A percentile compares a stretch with the other conserved stretches of the same genome.
Evolutionary conservation across 306 rosid species (phyloP).

Genomic region (Adenanthera pavonina): DNA sequence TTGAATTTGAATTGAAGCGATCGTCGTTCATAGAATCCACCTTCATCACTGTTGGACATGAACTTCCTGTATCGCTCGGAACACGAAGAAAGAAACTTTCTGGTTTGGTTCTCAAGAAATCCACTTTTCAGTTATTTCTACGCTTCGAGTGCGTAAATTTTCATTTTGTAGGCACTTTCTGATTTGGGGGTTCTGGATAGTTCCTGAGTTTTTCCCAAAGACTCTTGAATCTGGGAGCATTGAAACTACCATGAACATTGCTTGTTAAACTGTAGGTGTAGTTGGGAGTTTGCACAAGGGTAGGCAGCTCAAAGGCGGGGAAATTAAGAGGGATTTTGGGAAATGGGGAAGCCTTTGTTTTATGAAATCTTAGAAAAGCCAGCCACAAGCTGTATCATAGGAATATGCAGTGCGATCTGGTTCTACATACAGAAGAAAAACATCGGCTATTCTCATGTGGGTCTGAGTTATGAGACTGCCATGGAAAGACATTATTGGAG

Average conservation of each 20-base stretch:
- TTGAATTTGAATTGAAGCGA: constrained; percentile 30
- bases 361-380: constrained; percentile 94
- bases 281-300: constrained; percentile 27
- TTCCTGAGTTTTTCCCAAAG: constrained; percentile 36
- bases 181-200: constrained; percentile 35
- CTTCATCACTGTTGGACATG: constrained; percentile 34
- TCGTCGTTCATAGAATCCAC: constrained; percentile 15
- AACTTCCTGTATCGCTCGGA: constrained; percentile 10
- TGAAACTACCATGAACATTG: constrained; percentile 26
- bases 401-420: constrained; percentile 88
- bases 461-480: constrained; percentile 90
- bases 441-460: constrained; percentile 94
- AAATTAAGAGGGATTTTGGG: constrained; percentile 26
- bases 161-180: constrained; percentile 18
- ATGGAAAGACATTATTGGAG: constrained; percentile 95
- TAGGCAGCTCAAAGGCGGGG: constrained; percentile 14
- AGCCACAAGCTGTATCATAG: constrained; percentile 83
- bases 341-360: constrained; percentile 93
- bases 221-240: constrained; percentile 39
- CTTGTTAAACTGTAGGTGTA: constrained; percentile 40
- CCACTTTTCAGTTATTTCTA: constrained; percentile 7
- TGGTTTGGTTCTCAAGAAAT: constrained; percentile 30
- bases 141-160: constrained; percentile 16
- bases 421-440: constrained; percentile 87
- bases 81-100: constrained; percentile 32